phyloP scores from a whole-genome alignment of 2,329 filamentous ascomycete genomes.

The Aspergillus clavatus region DNA sequence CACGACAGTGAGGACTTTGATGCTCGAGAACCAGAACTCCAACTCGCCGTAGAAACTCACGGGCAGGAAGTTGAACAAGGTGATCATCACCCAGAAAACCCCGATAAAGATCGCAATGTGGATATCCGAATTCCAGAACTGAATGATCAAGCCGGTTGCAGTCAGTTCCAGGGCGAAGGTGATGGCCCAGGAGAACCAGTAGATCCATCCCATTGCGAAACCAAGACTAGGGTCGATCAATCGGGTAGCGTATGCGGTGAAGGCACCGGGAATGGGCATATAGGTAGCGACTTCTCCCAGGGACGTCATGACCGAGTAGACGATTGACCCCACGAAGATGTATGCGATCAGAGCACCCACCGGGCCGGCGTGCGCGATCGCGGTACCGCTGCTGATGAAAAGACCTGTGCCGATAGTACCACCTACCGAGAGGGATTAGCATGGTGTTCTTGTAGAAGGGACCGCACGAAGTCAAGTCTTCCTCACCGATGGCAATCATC shows the following conservation, averaged over 20 bases:
- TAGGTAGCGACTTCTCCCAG: constrained; percentile 69
- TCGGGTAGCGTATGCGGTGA: constrained; percentile 69
- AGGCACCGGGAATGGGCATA: constrained; percentile 70
- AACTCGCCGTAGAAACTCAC: constrained; percentile 70
- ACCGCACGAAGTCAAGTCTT: neutral
- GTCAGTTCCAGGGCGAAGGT: constrained; percentile 70
- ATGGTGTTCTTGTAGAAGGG: neutral
- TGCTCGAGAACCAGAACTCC: constrained; percentile 71
- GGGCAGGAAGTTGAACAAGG: constrained; percentile 64
- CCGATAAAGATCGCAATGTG: constrained; percentile 68
- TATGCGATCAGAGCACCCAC: constrained; percentile 65
- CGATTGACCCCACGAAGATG: constrained; percentile 63
- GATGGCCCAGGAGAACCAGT: constrained; percentile 73
- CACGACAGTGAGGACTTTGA: constrained; percentile 71
- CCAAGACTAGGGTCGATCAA: constrained; percentile 69
- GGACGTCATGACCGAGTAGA: constrained; percentile 69
- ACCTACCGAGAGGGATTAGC: constrained; percentile 44
- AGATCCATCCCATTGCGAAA: constrained; percentile 77
- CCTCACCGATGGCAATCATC: constrained; percentile 96
- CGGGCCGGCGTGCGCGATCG: constrained; percentile 60
- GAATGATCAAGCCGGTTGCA: constrained; percentile 67
- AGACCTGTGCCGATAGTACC: constrained; percentile 69
- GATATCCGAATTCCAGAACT: constrained; percentile 63
- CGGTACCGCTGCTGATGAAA: constrained; percentile 63
- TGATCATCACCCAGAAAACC: constrained; percentile 68